Evolutionary conservation across 129 eudicot genomes (phyloP), one percentile per base, ranked within the genome.

Genomic region (Arctium lappa): DNA sequence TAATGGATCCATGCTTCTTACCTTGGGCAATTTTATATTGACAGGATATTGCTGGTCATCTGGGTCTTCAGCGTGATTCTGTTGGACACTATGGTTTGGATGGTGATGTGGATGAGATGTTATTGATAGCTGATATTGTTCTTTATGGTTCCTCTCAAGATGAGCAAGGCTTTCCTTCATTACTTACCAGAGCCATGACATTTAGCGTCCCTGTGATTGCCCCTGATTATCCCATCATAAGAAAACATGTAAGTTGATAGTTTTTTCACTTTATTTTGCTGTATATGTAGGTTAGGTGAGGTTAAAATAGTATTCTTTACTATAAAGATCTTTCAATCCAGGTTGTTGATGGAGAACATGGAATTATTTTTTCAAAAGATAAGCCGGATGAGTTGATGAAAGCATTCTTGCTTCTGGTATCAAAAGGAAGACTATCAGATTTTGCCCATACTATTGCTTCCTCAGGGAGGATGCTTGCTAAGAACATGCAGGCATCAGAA

Each of bases 261-360:
- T 3, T 36, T 74, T 29, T 39, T 36, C 2, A 48, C 73, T 72
- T 85, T 38, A 56, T 83, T 73, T 74, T 53, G 7, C 56, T 76
- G 44, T 81, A 42, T 66, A 42, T 88, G 73, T 71, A 69, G 76
- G 36, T 73, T 76, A 72, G 75, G 16, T 36, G 62, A 42, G 31
- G 39, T 60, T 69, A 32, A 63, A 77, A 77, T 60, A 69, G 76
- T 79, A 13, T 40, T 79, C 62, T 83, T 53, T 34, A 42, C 31
- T 60, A 81, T 27, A 63, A 77, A 42, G 8, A 62, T 48, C 50
- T 85, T 77, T 68, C 40, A 16, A 79, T 82, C 60, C 92, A 95
- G 99, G 88, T 95, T 81, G 82, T 82, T 89, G 89, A 93, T 86
- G 97, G 97, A 80, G 97, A 90, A 75, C 91, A 95, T 87, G 99